Evolutionary conservation across 179 eudicot genomes (phyloP).

Genomic region (Patellifolia procumbens): DNA sequence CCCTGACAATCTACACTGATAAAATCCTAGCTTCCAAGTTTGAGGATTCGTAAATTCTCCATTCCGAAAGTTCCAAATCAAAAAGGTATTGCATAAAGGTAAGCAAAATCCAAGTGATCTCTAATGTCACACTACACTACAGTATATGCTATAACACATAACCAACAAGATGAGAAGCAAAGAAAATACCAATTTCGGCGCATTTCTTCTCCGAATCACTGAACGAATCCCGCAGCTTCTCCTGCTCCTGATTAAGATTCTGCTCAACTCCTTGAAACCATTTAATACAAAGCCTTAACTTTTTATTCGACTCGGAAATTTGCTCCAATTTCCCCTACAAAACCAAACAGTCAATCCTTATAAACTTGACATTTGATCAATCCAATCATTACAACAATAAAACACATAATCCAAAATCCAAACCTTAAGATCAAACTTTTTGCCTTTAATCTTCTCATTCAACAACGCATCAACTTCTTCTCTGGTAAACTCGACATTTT

Average conservation of each 20-base stretch:
- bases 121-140: background rate
- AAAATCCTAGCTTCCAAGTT: background rate
- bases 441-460: conserved; percentile 62
- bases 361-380: too few species aligned
- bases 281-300: conserved; percentile 21
- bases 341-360: background rate
- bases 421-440: conserved; percentile 45
- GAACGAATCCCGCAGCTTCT: conserved; percentile 39
- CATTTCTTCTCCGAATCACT: conserved; percentile 47
- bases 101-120: background rate
- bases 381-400: background rate
- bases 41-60: background rate
- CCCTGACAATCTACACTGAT: background rate
- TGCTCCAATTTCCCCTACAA: background rate
- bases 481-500: conserved; percentile 18
- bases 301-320: background rate
- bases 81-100: background rate
- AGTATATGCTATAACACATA: background rate
- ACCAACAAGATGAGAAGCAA: background rate
- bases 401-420: background rate
- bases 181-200: conserved; percentile 45
- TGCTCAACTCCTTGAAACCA: conserved; percentile 62
- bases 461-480: conserved; percentile 49
- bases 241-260: conserved; percentile 46
- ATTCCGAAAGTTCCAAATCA: background rate